phyloP scores from a whole-genome alignment of 2,329 filamentous ascomycete species.

The Xylaria sp. region DNA sequence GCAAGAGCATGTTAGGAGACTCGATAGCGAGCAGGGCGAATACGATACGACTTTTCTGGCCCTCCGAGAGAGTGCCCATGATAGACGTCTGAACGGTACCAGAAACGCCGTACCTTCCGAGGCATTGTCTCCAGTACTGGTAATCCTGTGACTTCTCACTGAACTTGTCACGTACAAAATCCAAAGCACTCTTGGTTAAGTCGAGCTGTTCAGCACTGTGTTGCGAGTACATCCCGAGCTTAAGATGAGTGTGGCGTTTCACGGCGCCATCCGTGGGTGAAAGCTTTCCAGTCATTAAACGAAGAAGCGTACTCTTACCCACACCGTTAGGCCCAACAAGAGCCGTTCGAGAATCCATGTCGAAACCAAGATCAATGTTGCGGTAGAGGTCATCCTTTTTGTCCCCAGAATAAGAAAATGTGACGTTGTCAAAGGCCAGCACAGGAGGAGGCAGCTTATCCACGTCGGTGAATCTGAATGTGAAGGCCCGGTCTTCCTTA shows the following conservation, averaged over 20 bases:
- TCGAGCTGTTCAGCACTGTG: constrained; percentile 99
- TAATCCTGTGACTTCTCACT: constrained; percentile 89
- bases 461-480: constrained; percentile 97
- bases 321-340: constrained; percentile 99
- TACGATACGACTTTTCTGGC: constrained; percentile 97
- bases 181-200: constrained; percentile 94
- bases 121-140: constrained; percentile 99
- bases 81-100: constrained; percentile 95
- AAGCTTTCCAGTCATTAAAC: constrained; percentile 95
- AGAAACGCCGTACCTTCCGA: constrained; percentile 91
- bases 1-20: constrained; percentile 93
- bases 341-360: constrained; percentile 98
- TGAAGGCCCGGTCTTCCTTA: constrained; percentile 85
- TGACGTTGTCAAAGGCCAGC: constrained; percentile 94
- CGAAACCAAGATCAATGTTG: constrained; percentile 96
- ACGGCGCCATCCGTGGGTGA: constrained; percentile 84
- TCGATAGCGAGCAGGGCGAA: constrained; percentile 97
- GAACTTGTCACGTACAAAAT: constrained; percentile 98
- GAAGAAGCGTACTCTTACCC: constrained; percentile 95
- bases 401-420: constrained; percentile 96
- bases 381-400: constrained; percentile 92
- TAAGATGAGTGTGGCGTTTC: constrained; percentile 95
- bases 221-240: constrained; percentile 97
- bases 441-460: constrained; percentile 99
- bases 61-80: constrained; percentile 97